Conservation (phyloP, 257 asterid genomes). For the Forsythia viridissima region DNA sequence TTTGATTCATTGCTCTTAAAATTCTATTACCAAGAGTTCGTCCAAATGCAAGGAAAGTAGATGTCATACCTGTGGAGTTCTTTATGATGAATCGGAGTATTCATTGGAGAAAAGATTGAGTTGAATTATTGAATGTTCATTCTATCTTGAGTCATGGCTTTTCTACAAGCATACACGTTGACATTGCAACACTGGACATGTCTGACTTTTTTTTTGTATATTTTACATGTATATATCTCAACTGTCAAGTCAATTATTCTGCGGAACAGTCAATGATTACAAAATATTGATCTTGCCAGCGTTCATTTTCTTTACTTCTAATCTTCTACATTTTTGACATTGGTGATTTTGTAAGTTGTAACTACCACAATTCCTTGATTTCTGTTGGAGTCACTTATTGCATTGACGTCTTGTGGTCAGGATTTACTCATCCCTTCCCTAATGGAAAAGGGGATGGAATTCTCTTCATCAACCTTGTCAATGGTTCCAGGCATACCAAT, state of each 20-base stretch:
- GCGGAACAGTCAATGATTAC: background rate
- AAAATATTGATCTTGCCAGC: background rate
- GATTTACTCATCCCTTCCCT: constrained; percentile 73
- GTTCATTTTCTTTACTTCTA: background rate
- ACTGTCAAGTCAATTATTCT: background rate
- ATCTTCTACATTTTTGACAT: background rate
- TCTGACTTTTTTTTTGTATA: background rate
- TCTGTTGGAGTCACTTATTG: background rate
- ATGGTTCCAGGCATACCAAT: constrained; percentile 93
- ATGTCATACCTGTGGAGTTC: background rate
- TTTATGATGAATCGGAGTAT: background rate
- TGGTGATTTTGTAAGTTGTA: background rate
- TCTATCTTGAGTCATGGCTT: background rate
- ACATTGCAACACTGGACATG: background rate
- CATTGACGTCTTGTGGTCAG: constrained; percentile 37
- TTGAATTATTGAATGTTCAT: background rate
- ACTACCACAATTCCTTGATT: background rate
- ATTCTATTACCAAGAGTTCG: background rate
- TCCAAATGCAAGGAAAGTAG: background rate
- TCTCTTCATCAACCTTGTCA: constrained; percentile 66
- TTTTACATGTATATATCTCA: background rate
- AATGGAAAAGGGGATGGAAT: constrained; percentile 71
- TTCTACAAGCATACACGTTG: background rate
- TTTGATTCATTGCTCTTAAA: background rate
- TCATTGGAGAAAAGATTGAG: background rate